Base-by-base conservation (phyloP, 345 rosid genomes). In the Rhodomyrtus tomentosa region DNA sequence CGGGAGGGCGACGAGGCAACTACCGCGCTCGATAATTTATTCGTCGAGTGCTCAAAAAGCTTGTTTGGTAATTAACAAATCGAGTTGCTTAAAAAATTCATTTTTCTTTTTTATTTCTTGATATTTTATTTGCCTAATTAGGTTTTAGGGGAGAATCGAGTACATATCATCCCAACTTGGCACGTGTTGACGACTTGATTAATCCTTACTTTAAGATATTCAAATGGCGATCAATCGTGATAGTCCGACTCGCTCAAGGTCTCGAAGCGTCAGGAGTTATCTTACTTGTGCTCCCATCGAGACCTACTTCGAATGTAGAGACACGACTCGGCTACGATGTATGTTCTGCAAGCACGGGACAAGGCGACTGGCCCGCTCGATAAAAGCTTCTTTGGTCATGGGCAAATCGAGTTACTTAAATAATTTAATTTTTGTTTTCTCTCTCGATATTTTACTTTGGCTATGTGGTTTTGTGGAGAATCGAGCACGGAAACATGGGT, bases 321-420 rank as follows among this genome's bases (percentile, higher is more conserved):
- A 8, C 0, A 1, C 10, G 42, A 18, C 42, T 32, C 3, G 3
- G 3, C 24, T 4, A 24, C 0, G 0, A 62, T 24, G 3, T 21
- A 1, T 8, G 1, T 13, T 18, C 6, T 4, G 4, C 6, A 13
- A 10, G 76, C 1, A 0, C 5, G 38, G 0, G 6, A 1, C 21
- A 24, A 32, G 45, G 13, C 12, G 12, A 4, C 36, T 4, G 10
- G 2, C 22, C 4, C 1, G 0, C 12, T 32, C 76, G 0, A 8
- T 16, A 29, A 15, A 29, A 18, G 10, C 20, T 59, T 59, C 9
- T 7, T 15, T 6, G 73, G 20, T 14, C 5, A 18, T 14, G 49
- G 27, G 6, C 20, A 59, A 14, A 27, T 59, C 15, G 50, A 48
- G 36, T 29, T 59, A 20, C 73, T 15, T 15, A 15, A 6, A 15